Percentiles rank a stretch among this genome's conserved stretches.
Conservation (phyloP, 768 basidiomycete genomes). For the Strobilomyces dryophilus region DNA sequence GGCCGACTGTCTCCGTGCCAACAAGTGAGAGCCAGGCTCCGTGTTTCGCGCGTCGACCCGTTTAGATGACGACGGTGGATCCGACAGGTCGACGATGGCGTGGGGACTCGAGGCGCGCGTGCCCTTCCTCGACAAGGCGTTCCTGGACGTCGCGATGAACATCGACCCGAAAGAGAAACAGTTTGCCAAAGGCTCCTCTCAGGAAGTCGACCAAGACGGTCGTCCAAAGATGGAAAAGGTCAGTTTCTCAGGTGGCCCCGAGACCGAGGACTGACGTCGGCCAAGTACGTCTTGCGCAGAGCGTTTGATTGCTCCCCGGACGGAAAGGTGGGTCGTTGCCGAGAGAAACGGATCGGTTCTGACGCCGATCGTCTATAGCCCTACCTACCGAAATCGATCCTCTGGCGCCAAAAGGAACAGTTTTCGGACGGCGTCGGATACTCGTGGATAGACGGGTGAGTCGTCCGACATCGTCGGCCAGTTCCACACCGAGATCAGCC, state of each 20-base stretch:
- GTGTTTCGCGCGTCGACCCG: background rate
- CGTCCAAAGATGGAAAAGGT: conserved; percentile 96
- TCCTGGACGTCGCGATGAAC: conserved; percentile 93
- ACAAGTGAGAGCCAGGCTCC: conserved; percentile 63
- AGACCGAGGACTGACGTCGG: no score
- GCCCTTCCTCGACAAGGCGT: conserved; percentile 96
- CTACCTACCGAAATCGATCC: conserved; percentile 89
- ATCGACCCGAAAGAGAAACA: conserved; percentile 82
- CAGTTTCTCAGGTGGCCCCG: background rate
- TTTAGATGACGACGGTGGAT: background rate
- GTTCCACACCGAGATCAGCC: background rate
- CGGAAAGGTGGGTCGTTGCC: conserved; percentile 50
- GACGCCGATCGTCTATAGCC: conserved; percentile 42
- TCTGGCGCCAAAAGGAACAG: conserved; percentile 99
- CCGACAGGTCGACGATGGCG: conserved; percentile 89
- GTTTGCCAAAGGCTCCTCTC: conserved; percentile 77
- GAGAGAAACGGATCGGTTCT: background rate
- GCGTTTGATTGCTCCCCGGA: conserved; percentile 87
- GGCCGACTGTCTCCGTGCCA: conserved; percentile 93
- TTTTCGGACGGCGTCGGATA: conserved; percentile 99
- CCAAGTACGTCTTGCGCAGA: conserved; percentile 89
- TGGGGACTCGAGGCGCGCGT: conserved; percentile 99
- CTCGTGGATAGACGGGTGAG: conserved; percentile 96
- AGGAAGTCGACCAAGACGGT: conserved; percentile 81
- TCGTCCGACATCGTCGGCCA: background rate